A percentile compares a stretch with the other conserved stretches of the same genome.
Evolutionary conservation across 1,284 basidiomycete genomes (phyloP).

Genomic region (Cutaneotrichosporon spelunceum): DNA sequence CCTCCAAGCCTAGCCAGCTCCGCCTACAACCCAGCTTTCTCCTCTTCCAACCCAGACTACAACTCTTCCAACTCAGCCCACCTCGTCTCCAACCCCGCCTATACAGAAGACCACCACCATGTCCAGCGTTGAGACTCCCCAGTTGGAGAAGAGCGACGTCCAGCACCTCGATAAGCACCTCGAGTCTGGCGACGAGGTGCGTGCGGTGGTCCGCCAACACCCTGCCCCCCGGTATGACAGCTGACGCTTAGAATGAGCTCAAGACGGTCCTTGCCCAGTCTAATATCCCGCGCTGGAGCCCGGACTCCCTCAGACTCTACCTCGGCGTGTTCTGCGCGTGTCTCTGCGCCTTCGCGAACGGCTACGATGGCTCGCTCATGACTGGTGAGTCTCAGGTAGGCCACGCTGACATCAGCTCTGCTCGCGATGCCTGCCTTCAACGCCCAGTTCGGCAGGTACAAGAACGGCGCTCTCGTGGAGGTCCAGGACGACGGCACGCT

Average conservation of each 20-base stretch:
- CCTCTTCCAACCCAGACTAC: not conserved
- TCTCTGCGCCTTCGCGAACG: constrained; percentile 40
- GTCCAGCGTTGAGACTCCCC: not conserved
- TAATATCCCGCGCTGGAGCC: constrained; percentile 29
- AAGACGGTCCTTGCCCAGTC: constrained; percentile 24
- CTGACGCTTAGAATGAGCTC: constrained; percentile 22
- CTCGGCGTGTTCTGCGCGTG: constrained; percentile 31
- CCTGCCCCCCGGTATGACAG: not conserved
- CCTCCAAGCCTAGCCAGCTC: no score
- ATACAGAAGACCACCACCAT: not conserved
- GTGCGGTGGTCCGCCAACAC: not conserved
- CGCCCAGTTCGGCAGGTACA: constrained; percentile 20
- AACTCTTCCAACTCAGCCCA: not conserved
- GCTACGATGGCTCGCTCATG: constrained; percentile 33
- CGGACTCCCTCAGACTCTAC: constrained; percentile 28
- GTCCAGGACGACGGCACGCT: constrained; percentile 22
- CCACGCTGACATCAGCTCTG: constrained; percentile 8
- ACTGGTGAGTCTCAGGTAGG: constrained; percentile 6
- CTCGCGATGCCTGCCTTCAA: constrained; percentile 33
- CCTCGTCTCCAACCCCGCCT: not conserved
- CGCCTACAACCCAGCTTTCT: no score
- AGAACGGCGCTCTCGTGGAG: not conserved
- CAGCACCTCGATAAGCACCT: not conserved
- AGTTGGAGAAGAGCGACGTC: not conserved
- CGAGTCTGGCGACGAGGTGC: not conserved